Conservation (phyloP, 2,329 filamentous ascomycete genomes). For the Neofusicoccum umdonicola region DNA sequence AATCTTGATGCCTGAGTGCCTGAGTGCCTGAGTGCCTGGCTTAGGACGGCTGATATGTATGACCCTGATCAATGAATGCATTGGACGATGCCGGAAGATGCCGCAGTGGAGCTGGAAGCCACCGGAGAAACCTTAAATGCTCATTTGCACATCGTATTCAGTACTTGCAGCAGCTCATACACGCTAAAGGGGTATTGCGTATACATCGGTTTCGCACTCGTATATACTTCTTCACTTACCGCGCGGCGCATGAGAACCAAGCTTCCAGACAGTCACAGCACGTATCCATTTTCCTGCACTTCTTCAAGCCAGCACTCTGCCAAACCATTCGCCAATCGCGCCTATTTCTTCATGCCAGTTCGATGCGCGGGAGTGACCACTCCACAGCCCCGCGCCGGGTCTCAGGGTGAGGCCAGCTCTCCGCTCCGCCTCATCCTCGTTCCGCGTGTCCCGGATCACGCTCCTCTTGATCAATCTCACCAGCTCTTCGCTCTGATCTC, state of each 20-base stretch:
- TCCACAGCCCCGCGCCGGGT: slow-evolving; percentile 11
- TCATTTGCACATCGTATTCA: background rate
- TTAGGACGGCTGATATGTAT: too few relatives aligned
- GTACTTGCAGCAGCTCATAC: background rate
- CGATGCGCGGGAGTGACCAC: background rate
- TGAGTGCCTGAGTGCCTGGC: too few relatives aligned
- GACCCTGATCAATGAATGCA: too few relatives aligned
- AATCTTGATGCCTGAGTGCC: too few relatives aligned
- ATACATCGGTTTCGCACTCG: background rate
- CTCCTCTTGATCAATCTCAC: slow-evolving; percentile 39
- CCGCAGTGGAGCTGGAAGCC: too few relatives aligned
- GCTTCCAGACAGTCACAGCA: background rate
- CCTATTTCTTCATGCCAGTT: slow-evolving; percentile 10
- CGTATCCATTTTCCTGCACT: background rate
- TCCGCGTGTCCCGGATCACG: background rate
- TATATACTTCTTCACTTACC: background rate
- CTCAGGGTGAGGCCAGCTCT: background rate
- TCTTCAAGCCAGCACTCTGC: background rate
- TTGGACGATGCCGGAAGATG: too few relatives aligned
- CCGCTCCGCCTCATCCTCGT: background rate
- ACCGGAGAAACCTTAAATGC: too few relatives aligned
- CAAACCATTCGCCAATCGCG: slow-evolving; percentile 11
- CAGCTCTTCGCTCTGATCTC: slow-evolving; percentile 43
- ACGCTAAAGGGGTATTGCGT: background rate
- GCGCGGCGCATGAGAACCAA: background rate